A percentile compares a stretch with the other conserved stretches of the same genome.
Conservation (phyloP, 2,329 filamentous ascomycete genomes). For the Cordyceps tenuipes region DNA sequence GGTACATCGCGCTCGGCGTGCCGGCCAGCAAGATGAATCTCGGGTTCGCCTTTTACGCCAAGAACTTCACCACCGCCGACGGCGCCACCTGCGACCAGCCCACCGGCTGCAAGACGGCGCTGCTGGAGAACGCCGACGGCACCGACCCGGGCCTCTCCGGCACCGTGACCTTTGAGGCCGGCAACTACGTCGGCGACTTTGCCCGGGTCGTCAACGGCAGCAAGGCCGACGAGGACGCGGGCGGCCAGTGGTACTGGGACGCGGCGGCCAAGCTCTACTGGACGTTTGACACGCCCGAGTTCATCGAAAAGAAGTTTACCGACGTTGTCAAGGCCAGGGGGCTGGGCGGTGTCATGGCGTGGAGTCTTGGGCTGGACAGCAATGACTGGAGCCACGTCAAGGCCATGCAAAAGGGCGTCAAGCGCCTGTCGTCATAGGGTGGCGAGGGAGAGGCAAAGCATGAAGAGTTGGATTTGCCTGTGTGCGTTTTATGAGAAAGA, state of each 20-base stretch:
- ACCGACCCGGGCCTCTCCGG: conserved; percentile 45
- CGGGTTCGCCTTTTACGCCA: conserved; percentile 61
- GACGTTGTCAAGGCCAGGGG: conserved; percentile 32
- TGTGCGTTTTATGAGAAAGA: neutral
- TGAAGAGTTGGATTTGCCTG: neutral
- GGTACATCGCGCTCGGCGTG: conserved; percentile 51
- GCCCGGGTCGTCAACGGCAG: conserved; percentile 30
- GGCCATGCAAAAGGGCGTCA: conserved; percentile 29
- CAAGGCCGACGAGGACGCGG: conserved; percentile 36
- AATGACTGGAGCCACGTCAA: conserved; percentile 34
- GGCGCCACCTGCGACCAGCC: conserved; percentile 36
- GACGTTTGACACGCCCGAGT: conserved; percentile 46
- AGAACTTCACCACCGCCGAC: conserved; percentile 53
- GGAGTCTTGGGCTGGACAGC: conserved; percentile 44
- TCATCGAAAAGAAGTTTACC: conserved; percentile 39
- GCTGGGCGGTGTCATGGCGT: conserved; percentile 45
- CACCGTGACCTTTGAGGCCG: conserved; percentile 28
- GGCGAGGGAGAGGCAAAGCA: too few species aligned
- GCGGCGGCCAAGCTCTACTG: conserved; percentile 37
- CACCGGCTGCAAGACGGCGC: conserved; percentile 49
- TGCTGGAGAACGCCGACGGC: conserved; percentile 52
- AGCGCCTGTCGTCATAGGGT: neutral
- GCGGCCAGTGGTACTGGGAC: conserved; percentile 50
- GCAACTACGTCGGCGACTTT: conserved; percentile 20
- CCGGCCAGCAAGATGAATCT: conserved; percentile 50